These are phyloP conservation scores for Chenopodium album DNA, from an alignment of 148 eudicot species.

Conservation along the genomic window DNA sequence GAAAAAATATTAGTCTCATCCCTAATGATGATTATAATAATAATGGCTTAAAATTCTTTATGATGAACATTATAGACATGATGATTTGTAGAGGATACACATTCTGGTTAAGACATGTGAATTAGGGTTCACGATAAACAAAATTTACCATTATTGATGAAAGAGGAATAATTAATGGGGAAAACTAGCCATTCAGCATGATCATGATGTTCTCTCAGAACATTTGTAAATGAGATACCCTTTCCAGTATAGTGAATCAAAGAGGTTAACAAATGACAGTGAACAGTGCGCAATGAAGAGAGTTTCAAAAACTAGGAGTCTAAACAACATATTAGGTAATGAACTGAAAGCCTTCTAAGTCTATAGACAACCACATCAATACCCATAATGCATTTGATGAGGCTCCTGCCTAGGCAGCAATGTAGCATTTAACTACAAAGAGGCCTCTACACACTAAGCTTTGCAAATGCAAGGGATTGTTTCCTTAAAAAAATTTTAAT, in stretches of 20 bases:
- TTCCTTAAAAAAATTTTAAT: neutral
- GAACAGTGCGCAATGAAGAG: neutral
- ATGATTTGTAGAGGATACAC: neutral
- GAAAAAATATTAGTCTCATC: constrained; percentile 7
- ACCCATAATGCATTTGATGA: neutral
- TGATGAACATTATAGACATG: neutral
- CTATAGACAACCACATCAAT: neutral
- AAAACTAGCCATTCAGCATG: neutral
- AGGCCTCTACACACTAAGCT: neutral
- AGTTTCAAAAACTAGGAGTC: neutral
- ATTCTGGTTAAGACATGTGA: neutral
- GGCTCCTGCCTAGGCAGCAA: neutral
- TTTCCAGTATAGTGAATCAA: neutral
- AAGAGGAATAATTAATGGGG: neutral
- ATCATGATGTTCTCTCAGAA: neutral
- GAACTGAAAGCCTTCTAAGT: neutral
- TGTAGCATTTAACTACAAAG: neutral
- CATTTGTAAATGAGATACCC: neutral
- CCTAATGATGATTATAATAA: constrained; percentile 9
- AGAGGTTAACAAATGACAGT: neutral
- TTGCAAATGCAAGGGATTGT: neutral
- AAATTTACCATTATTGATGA: neutral
- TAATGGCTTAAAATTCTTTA: constrained; percentile 1
- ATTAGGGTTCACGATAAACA: neutral
- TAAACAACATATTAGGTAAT: neutral